These are phyloP conservation scores for Catharanthus roseus DNA, from an alignment of 257 asterid genomes.

Conservation along the genomic window DNA sequence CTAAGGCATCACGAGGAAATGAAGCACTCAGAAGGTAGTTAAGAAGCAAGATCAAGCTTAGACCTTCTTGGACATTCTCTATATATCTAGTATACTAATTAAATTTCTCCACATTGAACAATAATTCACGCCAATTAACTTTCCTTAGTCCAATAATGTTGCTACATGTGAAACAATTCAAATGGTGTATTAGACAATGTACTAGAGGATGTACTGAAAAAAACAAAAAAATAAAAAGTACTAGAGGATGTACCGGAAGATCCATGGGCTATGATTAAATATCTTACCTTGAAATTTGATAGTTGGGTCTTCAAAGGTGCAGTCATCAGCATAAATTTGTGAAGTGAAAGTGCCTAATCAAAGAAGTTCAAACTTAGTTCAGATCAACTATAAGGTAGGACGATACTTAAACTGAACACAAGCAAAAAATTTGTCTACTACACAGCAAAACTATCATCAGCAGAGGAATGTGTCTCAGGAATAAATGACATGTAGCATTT, in stretches of 20 bases:
- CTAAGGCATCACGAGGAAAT: background rate
- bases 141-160: too few species aligned
- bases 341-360: constrained; percentile 55
- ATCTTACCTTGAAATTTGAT: constrained; percentile 64
- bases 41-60: constrained; percentile 1
- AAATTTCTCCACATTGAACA: too few species aligned
- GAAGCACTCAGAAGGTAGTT: constrained; percentile 8
- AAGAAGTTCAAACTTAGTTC: constrained; percentile 18
- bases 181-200: too few species aligned
- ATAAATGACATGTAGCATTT: background rate
- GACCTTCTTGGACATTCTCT: too few species aligned
- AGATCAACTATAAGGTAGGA: background rate
- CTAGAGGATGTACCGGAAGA: too few species aligned
- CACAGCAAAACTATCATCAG: background rate
- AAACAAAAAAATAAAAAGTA: too few species aligned
- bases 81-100: too few species aligned
- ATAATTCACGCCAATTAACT: too few species aligned
- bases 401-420: background rate
- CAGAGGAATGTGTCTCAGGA: background rate
- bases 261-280: too few species aligned
- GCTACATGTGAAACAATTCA: too few species aligned
- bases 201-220: too few species aligned
- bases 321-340: constrained; percentile 65
- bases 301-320: constrained; percentile 87
- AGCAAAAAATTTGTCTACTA: background rate